phyloP scores from a whole-genome alignment of 371 early-diverging fungal species.

The Zancudomyces culisetae region DNA sequence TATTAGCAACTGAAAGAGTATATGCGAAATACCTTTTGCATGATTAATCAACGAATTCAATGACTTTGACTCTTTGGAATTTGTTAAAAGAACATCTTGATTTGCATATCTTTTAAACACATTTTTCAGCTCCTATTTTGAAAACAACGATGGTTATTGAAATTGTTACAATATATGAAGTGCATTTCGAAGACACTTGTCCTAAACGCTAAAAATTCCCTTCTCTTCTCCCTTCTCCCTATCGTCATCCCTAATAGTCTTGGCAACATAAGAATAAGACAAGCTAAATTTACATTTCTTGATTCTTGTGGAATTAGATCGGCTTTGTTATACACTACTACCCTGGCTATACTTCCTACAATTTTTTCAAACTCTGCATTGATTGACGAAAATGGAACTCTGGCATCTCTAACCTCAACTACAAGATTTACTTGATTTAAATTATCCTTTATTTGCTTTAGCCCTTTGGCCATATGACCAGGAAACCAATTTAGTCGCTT shows the following conservation, averaged over 20 bases:
- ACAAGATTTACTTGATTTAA: slow-evolving; percentile 63
- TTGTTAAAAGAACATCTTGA: slow-evolving; percentile 50
- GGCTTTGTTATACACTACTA: slow-evolving; percentile 82
- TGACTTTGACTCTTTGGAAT: slow-evolving; percentile 36
- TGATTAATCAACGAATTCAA: slow-evolving; percentile 40
- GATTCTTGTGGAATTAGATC: slow-evolving; percentile 58
- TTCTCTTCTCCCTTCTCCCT: too few relatives aligned
- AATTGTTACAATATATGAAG: too few relatives aligned
- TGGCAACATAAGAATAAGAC: too few relatives aligned
- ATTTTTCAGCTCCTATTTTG: slow-evolving; percentile 9
- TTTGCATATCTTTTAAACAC: not conserved
- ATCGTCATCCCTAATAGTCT: too few relatives aligned
- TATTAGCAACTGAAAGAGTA: too few relatives aligned
- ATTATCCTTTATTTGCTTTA: slow-evolving; percentile 49
- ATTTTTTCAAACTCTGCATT: slow-evolving; percentile 62
- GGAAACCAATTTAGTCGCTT: slow-evolving; percentile 86
- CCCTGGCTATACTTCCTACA: slow-evolving; percentile 28
- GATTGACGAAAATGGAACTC: slow-evolving; percentile 76
- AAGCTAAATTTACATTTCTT: slow-evolving; percentile 12
- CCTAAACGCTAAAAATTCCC: too few relatives aligned
- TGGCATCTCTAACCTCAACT: slow-evolving; percentile 83
- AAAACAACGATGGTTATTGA: too few relatives aligned
- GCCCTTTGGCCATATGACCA: slow-evolving; percentile 78
- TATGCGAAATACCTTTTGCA: slow-evolving; percentile 36
- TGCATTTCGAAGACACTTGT: too few relatives aligned